These are phyloP conservation scores for Mallotus nudiflorus DNA, from an alignment of 345 rosid species.

Conservation along the genomic window DNA sequence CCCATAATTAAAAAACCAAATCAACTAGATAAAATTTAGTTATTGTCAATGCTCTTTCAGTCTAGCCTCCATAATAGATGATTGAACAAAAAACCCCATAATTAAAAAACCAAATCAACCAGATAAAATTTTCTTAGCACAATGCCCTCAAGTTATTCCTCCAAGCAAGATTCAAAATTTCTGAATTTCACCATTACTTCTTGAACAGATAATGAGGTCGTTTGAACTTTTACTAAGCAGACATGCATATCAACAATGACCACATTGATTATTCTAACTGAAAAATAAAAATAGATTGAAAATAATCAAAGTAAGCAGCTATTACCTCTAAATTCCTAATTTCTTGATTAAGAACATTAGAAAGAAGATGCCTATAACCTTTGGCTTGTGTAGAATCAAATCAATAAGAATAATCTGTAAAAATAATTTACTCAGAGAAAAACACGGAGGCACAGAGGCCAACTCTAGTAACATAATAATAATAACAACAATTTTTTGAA, in stretches of 20 bases:
- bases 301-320: conserved; percentile 2
- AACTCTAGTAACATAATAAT: not conserved
- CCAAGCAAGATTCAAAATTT: not conserved
- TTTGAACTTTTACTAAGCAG: not conserved
- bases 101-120: not conserved
- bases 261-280: not conserved
- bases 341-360: conserved; percentile 57
- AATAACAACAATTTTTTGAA: too few species aligned
- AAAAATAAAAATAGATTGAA: not conserved
- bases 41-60: too few species aligned
- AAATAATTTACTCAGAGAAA: not conserved
- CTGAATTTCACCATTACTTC: not conserved
- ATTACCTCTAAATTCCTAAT: conserved; percentile 51
- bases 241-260: not conserved
- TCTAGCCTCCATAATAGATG: too few species aligned
- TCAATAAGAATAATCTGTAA: conserved; percentile 74
- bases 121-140: not conserved
- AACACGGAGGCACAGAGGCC: not conserved
- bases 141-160: not conserved
- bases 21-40: too few species aligned
- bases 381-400: conserved; percentile 79
- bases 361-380: conserved; percentile 72
- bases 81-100: too few species aligned
- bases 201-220: not conserved
- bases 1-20: not conserved